Percentiles rank a stretch among this genome's conserved stretches.
Conservation (phyloP, 208 protist species). For the Crithidia thermophila region DNA sequence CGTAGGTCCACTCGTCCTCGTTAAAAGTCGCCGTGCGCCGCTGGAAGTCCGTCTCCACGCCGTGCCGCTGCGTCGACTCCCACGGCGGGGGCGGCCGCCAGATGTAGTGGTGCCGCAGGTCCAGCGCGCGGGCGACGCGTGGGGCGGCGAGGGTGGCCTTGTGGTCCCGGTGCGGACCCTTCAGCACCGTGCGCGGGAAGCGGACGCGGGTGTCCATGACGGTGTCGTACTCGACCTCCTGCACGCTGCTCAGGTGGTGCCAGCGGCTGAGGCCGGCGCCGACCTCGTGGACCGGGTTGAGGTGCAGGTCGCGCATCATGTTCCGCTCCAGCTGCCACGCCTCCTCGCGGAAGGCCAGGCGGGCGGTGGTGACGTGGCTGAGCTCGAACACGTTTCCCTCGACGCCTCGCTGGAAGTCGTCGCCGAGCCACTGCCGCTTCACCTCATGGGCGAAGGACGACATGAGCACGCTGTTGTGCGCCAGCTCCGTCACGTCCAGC, state of each 20-base stretch:
- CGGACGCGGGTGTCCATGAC: constrained; percentile 84
- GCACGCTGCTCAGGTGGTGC: constrained; percentile 82
- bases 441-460: constrained; percentile 74
- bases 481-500: constrained; percentile 90
- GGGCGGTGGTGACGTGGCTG: constrained; percentile 85
- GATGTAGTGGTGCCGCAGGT: constrained; percentile 81
- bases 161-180: constrained; percentile 48
- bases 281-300: constrained; percentile 51
- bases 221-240: constrained; percentile 86
- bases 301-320: constrained; percentile 80
- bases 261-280: constrained; percentile 63
- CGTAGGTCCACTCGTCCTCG: constrained; percentile 91
- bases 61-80: constrained; percentile 60
- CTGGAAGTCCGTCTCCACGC: constrained; percentile 85
- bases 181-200: constrained; percentile 89
- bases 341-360: constrained; percentile 87
- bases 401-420: constrained; percentile 58
- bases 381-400: constrained; percentile 77
- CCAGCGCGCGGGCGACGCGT: constrained; percentile 65
- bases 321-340: constrained; percentile 80
- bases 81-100: constrained; percentile 81
- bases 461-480: constrained; percentile 87
- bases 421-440: constrained; percentile 86
- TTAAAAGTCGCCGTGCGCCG: constrained; percentile 86
- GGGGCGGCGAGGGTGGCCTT: constrained; percentile 47